phyloP scores from a whole-genome alignment of 495 filamentous ascomycete species.

The Penicillium mononematosum region DNA sequence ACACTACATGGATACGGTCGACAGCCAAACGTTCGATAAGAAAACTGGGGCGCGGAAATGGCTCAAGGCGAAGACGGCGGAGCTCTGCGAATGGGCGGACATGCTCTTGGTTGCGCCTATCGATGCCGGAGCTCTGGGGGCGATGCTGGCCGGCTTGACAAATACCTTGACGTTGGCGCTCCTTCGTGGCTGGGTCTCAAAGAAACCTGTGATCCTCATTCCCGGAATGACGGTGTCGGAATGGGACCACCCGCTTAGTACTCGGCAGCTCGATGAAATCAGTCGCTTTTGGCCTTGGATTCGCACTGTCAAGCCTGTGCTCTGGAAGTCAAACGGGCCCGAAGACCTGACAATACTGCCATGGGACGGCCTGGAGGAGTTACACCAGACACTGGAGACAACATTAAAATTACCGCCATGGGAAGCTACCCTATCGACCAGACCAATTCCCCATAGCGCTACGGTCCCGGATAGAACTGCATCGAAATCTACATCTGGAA shows the following conservation, averaged over 20 bases:
- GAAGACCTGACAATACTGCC: constrained; percentile 50
- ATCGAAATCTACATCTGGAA: constrained; percentile 48
- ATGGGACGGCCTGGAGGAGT: constrained; percentile 66
- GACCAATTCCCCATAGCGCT: not conserved
- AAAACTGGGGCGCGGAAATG: constrained; percentile 47
- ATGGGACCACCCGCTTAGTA: constrained; percentile 85
- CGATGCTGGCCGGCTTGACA: constrained; percentile 77
- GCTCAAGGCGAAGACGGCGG: constrained; percentile 58
- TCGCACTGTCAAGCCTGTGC: constrained; percentile 63
- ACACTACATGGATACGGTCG: constrained; percentile 50
- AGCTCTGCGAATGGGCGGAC: constrained; percentile 84
- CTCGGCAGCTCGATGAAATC: constrained; percentile 77
- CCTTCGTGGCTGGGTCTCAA: constrained; percentile 76
- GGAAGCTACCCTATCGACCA: constrained; percentile 11
- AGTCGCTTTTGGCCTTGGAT: constrained; percentile 81
- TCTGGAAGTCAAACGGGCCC: constrained; percentile 66
- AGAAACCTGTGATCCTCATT: constrained; percentile 76
- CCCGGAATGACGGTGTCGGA: constrained; percentile 78
- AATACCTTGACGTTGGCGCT: constrained; percentile 72
- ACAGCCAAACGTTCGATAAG: constrained; percentile 47
- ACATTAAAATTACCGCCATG: constrained; percentile 29
- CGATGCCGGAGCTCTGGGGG: constrained; percentile 74
- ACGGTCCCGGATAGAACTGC: constrained; percentile 2
- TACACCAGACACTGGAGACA: constrained; percentile 65
- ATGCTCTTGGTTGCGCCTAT: constrained; percentile 80